Base-by-base conservation (phyloP, 1,284 basidiomycete species). In the Phellopilus nigrolimitatus region DNA sequence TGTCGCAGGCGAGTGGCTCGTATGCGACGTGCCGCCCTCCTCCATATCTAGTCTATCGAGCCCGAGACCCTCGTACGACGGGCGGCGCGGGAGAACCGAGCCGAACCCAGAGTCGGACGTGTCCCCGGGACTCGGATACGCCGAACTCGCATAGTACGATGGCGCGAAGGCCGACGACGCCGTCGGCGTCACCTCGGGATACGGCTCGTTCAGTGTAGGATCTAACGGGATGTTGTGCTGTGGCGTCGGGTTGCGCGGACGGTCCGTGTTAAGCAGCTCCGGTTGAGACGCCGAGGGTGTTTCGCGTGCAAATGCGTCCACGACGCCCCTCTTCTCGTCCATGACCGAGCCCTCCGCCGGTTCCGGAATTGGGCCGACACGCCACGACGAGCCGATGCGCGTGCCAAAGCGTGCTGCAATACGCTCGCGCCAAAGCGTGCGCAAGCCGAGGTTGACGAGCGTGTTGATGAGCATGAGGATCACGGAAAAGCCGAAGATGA, bases 391-490 rank as follows among this genome's bases (percentile, higher is more conserved):
- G 3, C 54, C 54, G 30, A 64, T 58, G 15, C 59, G 58, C 3
- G 55, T 47, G 10, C 59, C 42, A 15, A 51, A 10, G 12, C 36
- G 52, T 27, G 58, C 59, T 45, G 55, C 57, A 22, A 62, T 21
- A 12, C 46, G 51, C 34, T 59, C 55, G 46, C 55, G 51, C 53
- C 63, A 57, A 12, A 68, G 44, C 12, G 59, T 59, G 59, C 61
- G 63, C 15, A 71, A 44, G 12, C 67, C 70, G 48, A 74, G 54
- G 60, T 76, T 72, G 45, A 76, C 61, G 38, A 88, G 62, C n/a
- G 65, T 64, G 64, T 84, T 85, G 62, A 79, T 53, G 59, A 82
- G 74, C 65, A 82, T 71, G 48, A 84, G 64, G 44, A 87, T 55
- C 41, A 85, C 70, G 0, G 82, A 69, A 25, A 84, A 65, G 4